A percentile compares a stretch with the other conserved stretches of the same genome.
Evolutionary conservation across 1,139 yeast species (phyloP).

Genomic region (Candida tropicalis): DNA sequence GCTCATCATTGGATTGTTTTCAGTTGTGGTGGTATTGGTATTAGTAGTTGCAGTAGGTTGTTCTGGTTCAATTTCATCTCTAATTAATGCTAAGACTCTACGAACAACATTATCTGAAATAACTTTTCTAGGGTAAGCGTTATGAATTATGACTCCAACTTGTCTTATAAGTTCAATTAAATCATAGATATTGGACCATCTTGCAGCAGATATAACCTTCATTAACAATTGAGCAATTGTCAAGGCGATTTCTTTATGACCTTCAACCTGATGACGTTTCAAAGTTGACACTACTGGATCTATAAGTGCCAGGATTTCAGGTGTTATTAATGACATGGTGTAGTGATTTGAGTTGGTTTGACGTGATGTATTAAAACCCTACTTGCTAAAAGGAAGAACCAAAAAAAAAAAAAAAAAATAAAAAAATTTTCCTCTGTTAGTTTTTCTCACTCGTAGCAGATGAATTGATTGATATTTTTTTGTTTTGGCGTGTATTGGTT

Average conservation of each 20-base stretch:
- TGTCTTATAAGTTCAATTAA: constrained; percentile 69
- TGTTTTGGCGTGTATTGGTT: not conserved
- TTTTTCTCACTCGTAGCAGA: no score
- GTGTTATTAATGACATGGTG: constrained; percentile 22
- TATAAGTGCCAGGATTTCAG: constrained; percentile 40
- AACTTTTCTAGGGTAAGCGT: constrained; percentile 77
- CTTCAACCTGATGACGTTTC: constrained; percentile 73
- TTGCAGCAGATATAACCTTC: constrained; percentile 85
- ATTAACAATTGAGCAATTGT: constrained; percentile 85
- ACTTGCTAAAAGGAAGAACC: no score
- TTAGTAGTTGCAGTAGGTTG: not conserved
- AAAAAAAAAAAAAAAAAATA: not conserved
- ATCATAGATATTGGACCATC: constrained; percentile 76
- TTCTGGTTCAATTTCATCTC: constrained; percentile 80
- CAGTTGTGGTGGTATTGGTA: constrained; percentile 4
- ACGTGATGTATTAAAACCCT: no score
- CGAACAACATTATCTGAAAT: constrained; percentile 90
- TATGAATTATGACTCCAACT: constrained; percentile 59
- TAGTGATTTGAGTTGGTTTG: constrained; percentile 2
- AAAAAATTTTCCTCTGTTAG: not conserved
- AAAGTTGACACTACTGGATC: constrained; percentile 49
- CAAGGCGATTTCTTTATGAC: constrained; percentile 78
- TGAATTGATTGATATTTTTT: no score
- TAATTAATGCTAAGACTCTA: constrained; percentile 80
- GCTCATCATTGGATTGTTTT: constrained; percentile 63